phyloP scores from a whole-genome alignment of 2,329 filamentous ascomycete genomes.

The Penicillium psychrosexuale region DNA sequence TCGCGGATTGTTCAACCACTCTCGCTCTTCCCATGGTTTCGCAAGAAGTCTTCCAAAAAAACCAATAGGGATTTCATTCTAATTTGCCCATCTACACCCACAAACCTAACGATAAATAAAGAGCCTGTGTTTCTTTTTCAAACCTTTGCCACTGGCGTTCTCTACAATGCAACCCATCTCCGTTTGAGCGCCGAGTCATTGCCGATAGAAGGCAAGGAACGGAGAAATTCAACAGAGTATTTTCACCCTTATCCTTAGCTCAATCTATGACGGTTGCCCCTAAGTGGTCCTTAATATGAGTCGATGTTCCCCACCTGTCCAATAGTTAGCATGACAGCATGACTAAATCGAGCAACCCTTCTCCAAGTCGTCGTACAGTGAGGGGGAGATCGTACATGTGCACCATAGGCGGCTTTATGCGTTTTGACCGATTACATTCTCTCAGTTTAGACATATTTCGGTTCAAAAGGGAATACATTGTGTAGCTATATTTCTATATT shows the following conservation, averaged over 20 bases:
- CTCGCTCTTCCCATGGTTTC: too few relatives aligned
- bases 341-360: too few relatives aligned
- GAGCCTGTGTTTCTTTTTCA: too few relatives aligned
- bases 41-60: neutral
- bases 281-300: neutral
- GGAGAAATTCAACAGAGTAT: neutral
- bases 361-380: neutral
- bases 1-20: neutral
- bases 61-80: neutral
- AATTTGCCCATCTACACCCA: too few relatives aligned
- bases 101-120: too few relatives aligned
- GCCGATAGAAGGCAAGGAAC: neutral
- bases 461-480: too few relatives aligned
- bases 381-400: neutral
- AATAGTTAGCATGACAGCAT: too few relatives aligned
- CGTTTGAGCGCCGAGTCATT: too few relatives aligned
- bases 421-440: neutral
- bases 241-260: neutral
- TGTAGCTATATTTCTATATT: rapidly evolving
- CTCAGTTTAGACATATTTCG: neutral
- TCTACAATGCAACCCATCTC: too few relatives aligned
- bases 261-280: neutral
- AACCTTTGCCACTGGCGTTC: too few relatives aligned
- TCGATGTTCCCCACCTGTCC: rapidly evolving
- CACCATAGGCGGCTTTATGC: neutral